These are phyloP conservation scores for Cyclotella choctawhatcheeana DNA, from an alignment of 108 stramenopile species.

Conservation along the genomic window DNA sequence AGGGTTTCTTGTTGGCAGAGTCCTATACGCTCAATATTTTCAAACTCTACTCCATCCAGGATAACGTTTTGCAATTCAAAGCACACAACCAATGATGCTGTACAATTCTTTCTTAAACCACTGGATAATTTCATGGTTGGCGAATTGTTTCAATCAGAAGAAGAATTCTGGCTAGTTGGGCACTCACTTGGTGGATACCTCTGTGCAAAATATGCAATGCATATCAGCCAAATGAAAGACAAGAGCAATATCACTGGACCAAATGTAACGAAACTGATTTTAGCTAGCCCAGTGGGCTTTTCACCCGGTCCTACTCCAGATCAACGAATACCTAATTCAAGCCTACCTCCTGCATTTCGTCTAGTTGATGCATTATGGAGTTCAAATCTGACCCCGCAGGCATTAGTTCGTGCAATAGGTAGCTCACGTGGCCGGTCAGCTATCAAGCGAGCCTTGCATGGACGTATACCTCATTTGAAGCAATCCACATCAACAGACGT, in stretches of 20 bases:
- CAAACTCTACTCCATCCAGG: slow-evolving; percentile 5
- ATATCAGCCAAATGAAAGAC: slow-evolving; percentile 4
- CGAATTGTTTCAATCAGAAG: slow-evolving; percentile 15
- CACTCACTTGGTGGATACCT: slow-evolving; percentile 60
- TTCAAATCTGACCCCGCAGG: slow-evolving; percentile 56
- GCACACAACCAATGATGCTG: slow-evolving; percentile 30
- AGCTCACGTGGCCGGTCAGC: slow-evolving; percentile 39
- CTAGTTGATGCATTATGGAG: slow-evolving; percentile 57
- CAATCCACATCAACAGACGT: neutral
- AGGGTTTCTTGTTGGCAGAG: slow-evolving; percentile 50
- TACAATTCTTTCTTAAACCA: slow-evolving; percentile 59
- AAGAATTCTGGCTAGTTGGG: slow-evolving; percentile 51
- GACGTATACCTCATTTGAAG: slow-evolving; percentile 51
- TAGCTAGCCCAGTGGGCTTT: slow-evolving; percentile 59
- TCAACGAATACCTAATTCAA: slow-evolving; percentile 26
- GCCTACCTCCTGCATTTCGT: slow-evolving; percentile 41
- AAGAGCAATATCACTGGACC: neutral
- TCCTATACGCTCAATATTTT: slow-evolving; percentile 44
- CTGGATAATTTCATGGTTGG: slow-evolving; percentile 33
- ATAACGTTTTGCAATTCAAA: slow-evolving; percentile 41
- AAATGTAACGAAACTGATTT: slow-evolving; percentile 42
- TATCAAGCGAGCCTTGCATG: slow-evolving; percentile 39
- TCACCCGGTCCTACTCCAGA: slow-evolving; percentile 29
- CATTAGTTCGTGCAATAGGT: slow-evolving; percentile 48
- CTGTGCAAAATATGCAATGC: slow-evolving; percentile 48